Base-by-base conservation (phyloP, 2,329 filamentous ascomycete species). In the Helicocarpus griseus region DNA sequence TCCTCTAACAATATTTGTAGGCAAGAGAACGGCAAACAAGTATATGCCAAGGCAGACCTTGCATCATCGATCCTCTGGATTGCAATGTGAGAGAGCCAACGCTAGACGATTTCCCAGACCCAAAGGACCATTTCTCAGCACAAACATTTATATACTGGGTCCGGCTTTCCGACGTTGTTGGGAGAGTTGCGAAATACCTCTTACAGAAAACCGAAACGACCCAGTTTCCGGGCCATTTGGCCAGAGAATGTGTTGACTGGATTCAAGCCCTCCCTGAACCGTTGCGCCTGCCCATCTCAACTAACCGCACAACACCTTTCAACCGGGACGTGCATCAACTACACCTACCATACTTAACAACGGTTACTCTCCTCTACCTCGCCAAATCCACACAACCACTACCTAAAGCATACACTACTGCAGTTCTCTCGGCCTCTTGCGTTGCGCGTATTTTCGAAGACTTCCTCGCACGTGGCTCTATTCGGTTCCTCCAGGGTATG, bases 71-170 rank as follows among this genome's bases (percentile, higher is more conserved):
- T 46, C 69, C 69, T 3, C 62, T 65, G 19, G 72, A 74, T 52
- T 72, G 69, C 54, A 70, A 64, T 14, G 65, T 74, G 11, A 52
- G 61, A 4, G 67, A 70, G 43, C 66, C 67, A 4, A 64, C 67
- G 2, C 56, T 69, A 0, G 58, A 62, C 0, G 71, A 74, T 49
- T 74, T 74, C 40, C 63, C 71, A 0, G 57, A 59, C n/a, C 41
- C 47, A 3, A 60, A 64, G 4, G 53, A 61, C 1, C 51, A 72
- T 40, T 56, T 59, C 5, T 66, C 67, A 46, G 71, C 68, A 0
- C 62, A 68, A 9, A 61, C 72, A 7, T 74, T 74, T 48, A 67
- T 72, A 17, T 58, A 69, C 43, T 74, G 71, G 70, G 67, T 73
- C 13, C 63, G 64, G 0, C 60, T 74, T 1, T 72, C 69, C 21